Evolutionary conservation across 306 rosid genomes (phyloP).

Genomic region (Ochetophila trinervis): DNA sequence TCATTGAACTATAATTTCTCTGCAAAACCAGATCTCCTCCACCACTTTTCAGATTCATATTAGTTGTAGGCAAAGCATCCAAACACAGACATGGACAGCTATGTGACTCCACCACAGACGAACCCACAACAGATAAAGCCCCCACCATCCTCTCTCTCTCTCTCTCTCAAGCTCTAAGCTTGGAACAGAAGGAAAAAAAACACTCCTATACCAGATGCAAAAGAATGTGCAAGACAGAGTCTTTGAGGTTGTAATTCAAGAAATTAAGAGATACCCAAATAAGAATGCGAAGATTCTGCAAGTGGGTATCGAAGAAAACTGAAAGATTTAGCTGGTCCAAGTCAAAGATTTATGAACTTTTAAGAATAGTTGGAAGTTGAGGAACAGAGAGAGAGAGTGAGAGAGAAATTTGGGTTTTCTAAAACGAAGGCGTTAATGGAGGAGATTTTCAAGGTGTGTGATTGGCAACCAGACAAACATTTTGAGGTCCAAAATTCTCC

Average conservation of each 20-base stretch:
- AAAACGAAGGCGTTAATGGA: conserved; percentile 19
- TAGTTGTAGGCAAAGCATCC: conserved; percentile 65
- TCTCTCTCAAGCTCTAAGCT: conserved; percentile 17
- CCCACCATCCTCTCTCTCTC: conserved; percentile 54
- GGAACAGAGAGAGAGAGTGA: conserved; percentile 18
- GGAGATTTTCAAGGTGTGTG: conserved; percentile 38
- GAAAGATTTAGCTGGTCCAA: conserved; percentile 17
- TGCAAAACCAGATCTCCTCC: conserved; percentile 57
- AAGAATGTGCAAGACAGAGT: not conserved
- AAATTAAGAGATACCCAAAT: conserved; percentile 19
- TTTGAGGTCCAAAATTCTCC: conserved; percentile 57
- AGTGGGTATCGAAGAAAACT: conserved; percentile 36
- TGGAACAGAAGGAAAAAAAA: not conserved
- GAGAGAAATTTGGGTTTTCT: conserved; percentile 25
- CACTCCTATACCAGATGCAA: conserved; percentile 17
- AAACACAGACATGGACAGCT: conserved; percentile 81
- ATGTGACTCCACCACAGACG: conserved; percentile 80
- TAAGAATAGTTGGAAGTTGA: not conserved
- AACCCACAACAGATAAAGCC: conserved; percentile 64
- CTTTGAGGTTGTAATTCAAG: conserved; percentile 6
- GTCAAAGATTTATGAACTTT: conserved; percentile 48
- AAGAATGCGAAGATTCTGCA: conserved; percentile 19
- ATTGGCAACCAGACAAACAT: conserved; percentile 49
- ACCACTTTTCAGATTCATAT: conserved; percentile 54
- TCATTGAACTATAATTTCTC: conserved; percentile 36